These are phyloP conservation scores for Dryas octopetala DNA, from an alignment of 306 rosid genomes.

Conservation along the genomic window DNA sequence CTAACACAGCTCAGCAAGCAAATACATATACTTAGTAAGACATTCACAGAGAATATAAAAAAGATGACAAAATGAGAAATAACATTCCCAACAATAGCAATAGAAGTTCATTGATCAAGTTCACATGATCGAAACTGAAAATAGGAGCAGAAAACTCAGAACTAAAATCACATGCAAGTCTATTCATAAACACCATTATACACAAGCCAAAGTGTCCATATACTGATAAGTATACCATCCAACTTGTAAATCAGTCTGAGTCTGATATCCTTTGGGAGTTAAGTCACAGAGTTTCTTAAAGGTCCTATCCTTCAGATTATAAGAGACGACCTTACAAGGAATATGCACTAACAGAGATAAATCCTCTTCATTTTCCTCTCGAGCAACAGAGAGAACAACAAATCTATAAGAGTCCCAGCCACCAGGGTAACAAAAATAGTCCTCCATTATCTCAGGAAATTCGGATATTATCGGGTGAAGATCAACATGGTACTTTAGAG, in stretches of 20 bases:
- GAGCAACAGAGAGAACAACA: conserved; percentile 5
- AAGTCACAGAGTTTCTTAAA: not conserved
- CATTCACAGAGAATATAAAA: too few relatives aligned
- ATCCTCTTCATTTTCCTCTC: not conserved
- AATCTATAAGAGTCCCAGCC: not conserved
- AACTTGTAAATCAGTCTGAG: not conserved
- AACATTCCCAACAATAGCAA: too few relatives aligned
- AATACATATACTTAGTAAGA: too few relatives aligned
- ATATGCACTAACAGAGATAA: conserved; percentile 12
- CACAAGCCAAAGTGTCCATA: conserved; percentile 8
- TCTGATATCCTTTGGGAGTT: not conserved
- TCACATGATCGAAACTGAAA: too few relatives aligned
- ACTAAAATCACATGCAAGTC: too few relatives aligned
- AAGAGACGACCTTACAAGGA: conserved; percentile 1
- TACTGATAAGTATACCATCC: not conserved
- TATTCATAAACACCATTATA: not conserved
- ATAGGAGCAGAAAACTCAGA: not conserved
- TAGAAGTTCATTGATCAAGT: too few relatives aligned
- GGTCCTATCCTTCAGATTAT: conserved; percentile 5
- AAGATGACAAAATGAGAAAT: too few relatives aligned
- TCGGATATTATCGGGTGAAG: not conserved
- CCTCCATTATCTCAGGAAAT: too few relatives aligned
- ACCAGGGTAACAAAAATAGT: too few relatives aligned
- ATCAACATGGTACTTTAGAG: conserved; percentile 25
- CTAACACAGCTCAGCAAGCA: too few relatives aligned